phyloP scores from a whole-genome alignment of 2,329 filamentous ascomycete genomes.

The Niveomyces coronatus region DNA sequence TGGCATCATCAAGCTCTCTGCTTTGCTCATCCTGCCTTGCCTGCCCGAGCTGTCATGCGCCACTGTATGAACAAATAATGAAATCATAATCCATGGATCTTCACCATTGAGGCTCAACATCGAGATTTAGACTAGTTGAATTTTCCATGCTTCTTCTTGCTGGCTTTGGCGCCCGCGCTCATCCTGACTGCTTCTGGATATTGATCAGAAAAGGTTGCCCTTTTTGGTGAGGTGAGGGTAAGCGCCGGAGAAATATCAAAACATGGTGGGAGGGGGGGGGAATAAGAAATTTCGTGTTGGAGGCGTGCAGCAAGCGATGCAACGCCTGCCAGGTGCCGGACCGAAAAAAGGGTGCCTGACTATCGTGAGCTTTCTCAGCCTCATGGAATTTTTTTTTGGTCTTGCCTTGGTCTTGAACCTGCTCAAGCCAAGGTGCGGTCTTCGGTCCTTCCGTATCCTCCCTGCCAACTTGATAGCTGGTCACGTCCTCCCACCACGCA shows the following conservation, averaged over 20 bases:
- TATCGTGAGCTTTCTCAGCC: conserved; percentile 10
- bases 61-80: no score
- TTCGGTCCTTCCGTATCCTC: conserved; percentile 5
- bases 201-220: no score
- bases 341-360: conserved; percentile 4
- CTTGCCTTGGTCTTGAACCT: neutral
- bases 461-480: no score
- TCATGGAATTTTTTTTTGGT: conserved; percentile 5
- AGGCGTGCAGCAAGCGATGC: no score
- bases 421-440: conserved; percentile 3
- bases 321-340: conserved; percentile 6
- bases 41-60: no score
- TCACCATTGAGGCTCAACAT: neutral
- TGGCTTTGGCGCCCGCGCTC: no score
- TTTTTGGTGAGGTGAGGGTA: conserved; percentile 7
- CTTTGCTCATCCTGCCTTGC: no score
- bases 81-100: no score
- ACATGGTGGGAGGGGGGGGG: conserved; percentile 2
- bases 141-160: no score
- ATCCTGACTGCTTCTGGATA: no score
- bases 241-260: neutral
- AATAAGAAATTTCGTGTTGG: neutral
- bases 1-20: no score
- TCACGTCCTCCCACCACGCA: conserved; percentile 1
- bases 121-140: neutral